Evolutionary conservation across 2,329 filamentous ascomycete genomes (phyloP).

Genomic region (Pseudodiploospora longispora): DNA sequence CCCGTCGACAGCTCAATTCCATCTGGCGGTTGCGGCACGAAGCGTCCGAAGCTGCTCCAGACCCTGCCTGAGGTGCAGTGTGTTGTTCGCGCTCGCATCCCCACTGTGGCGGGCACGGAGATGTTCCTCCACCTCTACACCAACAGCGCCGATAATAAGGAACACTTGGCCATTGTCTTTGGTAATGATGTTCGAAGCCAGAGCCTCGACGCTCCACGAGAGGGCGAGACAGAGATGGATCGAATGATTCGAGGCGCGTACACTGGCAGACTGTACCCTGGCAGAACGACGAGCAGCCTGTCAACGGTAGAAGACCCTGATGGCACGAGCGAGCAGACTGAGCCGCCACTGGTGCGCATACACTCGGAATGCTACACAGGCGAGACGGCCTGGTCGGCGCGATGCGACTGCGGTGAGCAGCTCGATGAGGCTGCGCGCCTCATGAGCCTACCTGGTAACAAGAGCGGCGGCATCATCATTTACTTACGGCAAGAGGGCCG

Average conservation of each 20-base stretch:
- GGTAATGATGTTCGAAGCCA: slow-evolving; percentile 72
- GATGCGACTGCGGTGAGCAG: slow-evolving; percentile 96
- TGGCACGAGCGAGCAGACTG: slow-evolving; percentile 3
- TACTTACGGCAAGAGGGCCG: slow-evolving; percentile 94
- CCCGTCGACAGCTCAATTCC: slow-evolving; percentile 53
- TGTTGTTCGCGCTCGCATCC: slow-evolving; percentile 88
- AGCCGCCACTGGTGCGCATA: slow-evolving; percentile 72
- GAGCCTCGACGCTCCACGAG: slow-evolving; percentile 60
- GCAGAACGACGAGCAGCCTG: slow-evolving; percentile 67
- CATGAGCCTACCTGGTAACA: slow-evolving; percentile 65
- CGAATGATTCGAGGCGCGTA: slow-evolving; percentile 94
- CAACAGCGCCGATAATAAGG: slow-evolving; percentile 89
- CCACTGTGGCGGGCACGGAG: slow-evolving; percentile 82
- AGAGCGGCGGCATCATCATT: slow-evolving; percentile 79
- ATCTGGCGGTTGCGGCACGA: slow-evolving; percentile 51
- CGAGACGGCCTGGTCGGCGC: slow-evolving; percentile 95
- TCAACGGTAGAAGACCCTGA: slow-evolving; percentile 14
- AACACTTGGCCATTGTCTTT: slow-evolving; percentile 96
- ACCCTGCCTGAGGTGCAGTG: slow-evolving; percentile 81
- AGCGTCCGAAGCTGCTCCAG: slow-evolving; percentile 64
- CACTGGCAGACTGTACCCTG: slow-evolving; percentile 77
- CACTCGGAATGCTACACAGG: slow-evolving; percentile 98
- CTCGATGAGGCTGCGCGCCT: slow-evolving; percentile 90
- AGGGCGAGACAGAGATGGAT: slow-evolving; percentile 78
- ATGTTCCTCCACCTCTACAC: slow-evolving; percentile 96